Conservation (phyloP, 73 alveolate genomes). For the Blepharisma stoltei region DNA sequence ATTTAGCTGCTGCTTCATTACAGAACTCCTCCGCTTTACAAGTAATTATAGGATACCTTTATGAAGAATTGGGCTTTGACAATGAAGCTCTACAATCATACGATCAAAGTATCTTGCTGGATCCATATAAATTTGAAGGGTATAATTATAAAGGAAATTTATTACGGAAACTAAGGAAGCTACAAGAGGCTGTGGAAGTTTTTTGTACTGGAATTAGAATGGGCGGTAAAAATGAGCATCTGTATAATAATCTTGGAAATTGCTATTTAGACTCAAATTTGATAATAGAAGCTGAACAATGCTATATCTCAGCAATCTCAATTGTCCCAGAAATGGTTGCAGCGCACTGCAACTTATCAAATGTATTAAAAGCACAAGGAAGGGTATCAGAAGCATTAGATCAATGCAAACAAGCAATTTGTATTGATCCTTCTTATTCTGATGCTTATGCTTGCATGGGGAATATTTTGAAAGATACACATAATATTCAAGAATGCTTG, state of each 20-base stretch:
- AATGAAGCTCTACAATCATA: not conserved
- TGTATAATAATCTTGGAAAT: not conserved
- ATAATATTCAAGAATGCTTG: constrained; percentile 24
- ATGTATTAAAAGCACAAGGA: not conserved
- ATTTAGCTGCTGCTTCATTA: not conserved
- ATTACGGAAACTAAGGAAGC: not conserved
- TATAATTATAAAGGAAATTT: not conserved
- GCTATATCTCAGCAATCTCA: not conserved
- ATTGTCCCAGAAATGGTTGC: not conserved
- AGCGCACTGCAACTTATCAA: not conserved
- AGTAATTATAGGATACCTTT: not conserved
- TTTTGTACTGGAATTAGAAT: not conserved
- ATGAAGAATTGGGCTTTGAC: not conserved
- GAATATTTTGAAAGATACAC: constrained; percentile 22
- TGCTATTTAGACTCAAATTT: not conserved
- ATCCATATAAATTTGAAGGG: not conserved
- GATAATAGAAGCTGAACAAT: not conserved
- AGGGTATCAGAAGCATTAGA: not conserved
- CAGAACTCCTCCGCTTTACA: not conserved
- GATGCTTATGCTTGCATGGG: constrained; percentile 23
- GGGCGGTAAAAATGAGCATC: not conserved
- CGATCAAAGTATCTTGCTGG: not conserved
- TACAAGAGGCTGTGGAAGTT: not conserved
- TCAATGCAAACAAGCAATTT: not conserved
- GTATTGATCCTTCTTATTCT: not conserved